phyloP scores from a whole-genome alignment of 2,329 filamentous ascomycete species.

The Anisogramma anomala region DNA sequence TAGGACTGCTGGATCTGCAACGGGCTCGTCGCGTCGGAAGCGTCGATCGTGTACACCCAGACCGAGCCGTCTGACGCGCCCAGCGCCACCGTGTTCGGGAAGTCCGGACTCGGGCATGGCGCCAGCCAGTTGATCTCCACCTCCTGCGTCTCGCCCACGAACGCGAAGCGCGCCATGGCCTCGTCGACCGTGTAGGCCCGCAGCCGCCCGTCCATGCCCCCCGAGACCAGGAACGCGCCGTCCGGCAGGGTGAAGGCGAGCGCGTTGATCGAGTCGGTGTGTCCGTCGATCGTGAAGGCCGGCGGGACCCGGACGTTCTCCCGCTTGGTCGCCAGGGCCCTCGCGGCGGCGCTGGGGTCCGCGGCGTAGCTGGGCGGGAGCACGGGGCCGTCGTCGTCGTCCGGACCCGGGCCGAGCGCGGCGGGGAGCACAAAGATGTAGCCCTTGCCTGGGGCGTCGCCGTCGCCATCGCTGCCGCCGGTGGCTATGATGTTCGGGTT shows the following conservation, averaged over 20 bases:
- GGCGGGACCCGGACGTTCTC: slow-evolving; percentile 47
- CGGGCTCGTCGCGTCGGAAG: slow-evolving; percentile 43
- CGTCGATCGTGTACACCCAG: slow-evolving; percentile 87
- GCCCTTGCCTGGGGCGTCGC: slow-evolving; percentile 60
- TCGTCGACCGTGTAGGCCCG: slow-evolving; percentile 51
- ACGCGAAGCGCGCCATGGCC: slow-evolving; percentile 40
- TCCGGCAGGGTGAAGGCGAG: slow-evolving; percentile 72
- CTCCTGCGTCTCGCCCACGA: slow-evolving; percentile 70
- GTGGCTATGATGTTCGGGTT: slow-evolving; percentile 71
- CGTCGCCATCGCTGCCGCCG: slow-evolving; percentile 58
- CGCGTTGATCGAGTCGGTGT: slow-evolving; percentile 82
- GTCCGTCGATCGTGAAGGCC: slow-evolving; percentile 71
- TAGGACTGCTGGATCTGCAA: slow-evolving; percentile 82
- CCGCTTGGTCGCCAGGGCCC: slow-evolving; percentile 12
- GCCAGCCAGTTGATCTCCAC: slow-evolving; percentile 90
- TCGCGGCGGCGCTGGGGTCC: slow-evolving; percentile 39
- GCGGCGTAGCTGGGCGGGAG: slow-evolving; percentile 67
- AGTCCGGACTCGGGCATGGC: slow-evolving; percentile 57
- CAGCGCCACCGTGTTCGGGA: slow-evolving; percentile 73
- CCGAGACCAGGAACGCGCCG: slow-evolving; percentile 78
- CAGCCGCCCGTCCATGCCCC: slow-evolving; percentile 75
- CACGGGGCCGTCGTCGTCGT: slow-evolving; percentile 62
- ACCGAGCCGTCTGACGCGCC: slow-evolving; percentile 85
- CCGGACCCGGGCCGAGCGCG: slow-evolving; percentile 1
- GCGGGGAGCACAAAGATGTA: slow-evolving; percentile 43